Evolutionary conservation across 495 filamentous ascomycete genomes (phyloP).

Genomic region (Chlorociboria aeruginascens): DNA sequence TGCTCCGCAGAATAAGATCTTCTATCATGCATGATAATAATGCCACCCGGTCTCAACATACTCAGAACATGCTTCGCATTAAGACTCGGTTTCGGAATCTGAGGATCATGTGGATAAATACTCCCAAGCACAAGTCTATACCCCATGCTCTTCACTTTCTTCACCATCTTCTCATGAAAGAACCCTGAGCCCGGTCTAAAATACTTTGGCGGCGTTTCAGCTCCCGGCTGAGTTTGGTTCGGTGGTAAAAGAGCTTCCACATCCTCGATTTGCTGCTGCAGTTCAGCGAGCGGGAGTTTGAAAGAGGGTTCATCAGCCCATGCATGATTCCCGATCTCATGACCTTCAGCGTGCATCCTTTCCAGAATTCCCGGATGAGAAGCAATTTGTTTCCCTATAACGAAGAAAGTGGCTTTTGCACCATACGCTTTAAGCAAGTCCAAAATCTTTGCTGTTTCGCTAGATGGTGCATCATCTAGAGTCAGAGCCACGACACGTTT

Average conservation of each 20-base stretch:
- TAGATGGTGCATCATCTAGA: constrained; percentile 72
- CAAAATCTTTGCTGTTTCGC: constrained; percentile 61
- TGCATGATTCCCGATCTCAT: constrained; percentile 57
- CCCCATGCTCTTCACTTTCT: constrained; percentile 38
- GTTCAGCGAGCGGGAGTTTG: constrained; percentile 22
- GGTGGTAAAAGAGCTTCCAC: constrained; percentile 11
- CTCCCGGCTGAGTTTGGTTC: background rate
- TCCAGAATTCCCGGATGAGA: constrained; percentile 6
- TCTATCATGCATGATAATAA: constrained; percentile 76
- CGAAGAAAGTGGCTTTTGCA: constrained; percentile 64
- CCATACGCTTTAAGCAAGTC: constrained; percentile 41
- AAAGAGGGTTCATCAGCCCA: constrained; percentile 70
- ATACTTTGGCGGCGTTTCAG: constrained; percentile 32
- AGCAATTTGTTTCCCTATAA: constrained; percentile 61
- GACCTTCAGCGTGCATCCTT: constrained; percentile 16
- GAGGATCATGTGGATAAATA: constrained; percentile 80
- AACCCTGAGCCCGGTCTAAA: constrained; percentile 77
- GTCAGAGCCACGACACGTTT: constrained; percentile 63
- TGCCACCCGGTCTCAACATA: constrained; percentile 61
- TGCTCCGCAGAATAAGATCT: constrained; percentile 68
- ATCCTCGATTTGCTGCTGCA: constrained; percentile 12
- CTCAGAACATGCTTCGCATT: constrained; percentile 74
- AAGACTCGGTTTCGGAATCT: constrained; percentile 50
- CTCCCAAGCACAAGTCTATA: constrained; percentile 63
- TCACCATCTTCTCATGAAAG: constrained; percentile 56